Evolutionary conservation across 129 eudicot genomes (phyloP).

Genomic region (Tagetes patula): DNA sequence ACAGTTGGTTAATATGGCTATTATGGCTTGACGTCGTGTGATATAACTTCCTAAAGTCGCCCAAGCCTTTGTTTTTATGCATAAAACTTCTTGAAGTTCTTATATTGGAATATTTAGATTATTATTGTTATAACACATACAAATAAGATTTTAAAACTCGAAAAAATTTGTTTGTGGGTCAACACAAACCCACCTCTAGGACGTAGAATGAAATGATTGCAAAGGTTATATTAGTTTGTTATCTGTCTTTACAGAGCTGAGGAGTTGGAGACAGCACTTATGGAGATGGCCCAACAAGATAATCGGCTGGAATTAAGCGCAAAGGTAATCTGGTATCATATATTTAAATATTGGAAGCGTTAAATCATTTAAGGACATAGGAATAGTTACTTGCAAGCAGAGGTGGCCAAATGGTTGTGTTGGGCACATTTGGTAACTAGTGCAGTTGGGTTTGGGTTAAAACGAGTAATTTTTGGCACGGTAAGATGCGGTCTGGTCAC

Average conservation of each 20-base stretch:
- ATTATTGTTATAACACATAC: neutral
- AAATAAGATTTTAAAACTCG: neutral
- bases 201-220: constrained; percentile 4
- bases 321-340: constrained; percentile 43
- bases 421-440: neutral
- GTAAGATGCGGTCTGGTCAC: neutral
- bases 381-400: neutral
- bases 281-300: constrained; percentile 85
- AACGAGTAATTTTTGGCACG: neutral
- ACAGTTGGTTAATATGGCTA: neutral
- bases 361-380: neutral
- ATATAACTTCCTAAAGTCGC: neutral
- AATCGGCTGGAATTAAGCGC: constrained; percentile 76
- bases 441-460: neutral
- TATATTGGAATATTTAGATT: neutral
- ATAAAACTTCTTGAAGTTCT: neutral
- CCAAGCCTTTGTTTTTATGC: neutral
- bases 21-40: neutral
- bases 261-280: constrained; percentile 89
- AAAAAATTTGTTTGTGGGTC: too few relatives aligned
- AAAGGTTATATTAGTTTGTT: constrained; percentile 13
- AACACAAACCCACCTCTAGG: neutral
- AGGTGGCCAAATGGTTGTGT: neutral
- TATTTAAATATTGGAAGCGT: neutral
- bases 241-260: constrained; percentile 62